Percentiles rank a stretch among this genome's conserved stretches.
These are phyloP conservation scores for Saccharomycopsis sp. DNA, from an alignment of 805 yeast species.

Conservation along the genomic window DNA sequence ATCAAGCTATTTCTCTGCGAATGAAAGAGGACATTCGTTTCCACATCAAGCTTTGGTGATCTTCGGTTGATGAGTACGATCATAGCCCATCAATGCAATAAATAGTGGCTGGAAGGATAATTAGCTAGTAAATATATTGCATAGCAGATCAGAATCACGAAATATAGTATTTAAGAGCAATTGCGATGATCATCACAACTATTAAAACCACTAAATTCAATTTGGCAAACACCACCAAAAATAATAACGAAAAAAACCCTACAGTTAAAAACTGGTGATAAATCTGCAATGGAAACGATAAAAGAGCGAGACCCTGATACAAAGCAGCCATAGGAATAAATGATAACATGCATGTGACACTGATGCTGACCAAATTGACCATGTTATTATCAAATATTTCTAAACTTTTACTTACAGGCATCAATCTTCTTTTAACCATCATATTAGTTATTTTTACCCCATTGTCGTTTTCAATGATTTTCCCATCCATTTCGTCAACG, in stretches of 20 bases:
- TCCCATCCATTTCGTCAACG: constrained; percentile 28
- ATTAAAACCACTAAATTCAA: background rate
- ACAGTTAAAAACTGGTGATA: background rate
- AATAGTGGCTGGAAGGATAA: no score
- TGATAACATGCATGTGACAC: constrained; percentile 18
- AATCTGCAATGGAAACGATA: background rate
- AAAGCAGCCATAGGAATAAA: background rate
- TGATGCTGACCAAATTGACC: constrained; percentile 34
- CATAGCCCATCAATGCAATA: no score
- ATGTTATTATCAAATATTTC: constrained; percentile 36
- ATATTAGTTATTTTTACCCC: constrained; percentile 29
- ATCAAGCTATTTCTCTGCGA: no score
- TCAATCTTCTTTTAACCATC: constrained; percentile 22
- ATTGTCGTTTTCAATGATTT: constrained; percentile 27
- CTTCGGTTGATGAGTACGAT: no score
- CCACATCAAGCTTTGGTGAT: no score
- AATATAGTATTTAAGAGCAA: background rate
- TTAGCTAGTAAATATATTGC: no score
- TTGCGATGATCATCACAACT: background rate
- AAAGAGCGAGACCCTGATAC: background rate
- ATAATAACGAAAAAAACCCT: background rate
- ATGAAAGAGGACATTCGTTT: no score
- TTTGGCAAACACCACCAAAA: background rate
- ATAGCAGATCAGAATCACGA: background rate
- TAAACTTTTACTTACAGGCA: constrained; percentile 28